A percentile compares a stretch with the other conserved stretches of the same genome.
These are phyloP conservation scores for Amylocystis lapponica DNA, from an alignment of 768 basidiomycete species.

Conservation along the genomic window DNA sequence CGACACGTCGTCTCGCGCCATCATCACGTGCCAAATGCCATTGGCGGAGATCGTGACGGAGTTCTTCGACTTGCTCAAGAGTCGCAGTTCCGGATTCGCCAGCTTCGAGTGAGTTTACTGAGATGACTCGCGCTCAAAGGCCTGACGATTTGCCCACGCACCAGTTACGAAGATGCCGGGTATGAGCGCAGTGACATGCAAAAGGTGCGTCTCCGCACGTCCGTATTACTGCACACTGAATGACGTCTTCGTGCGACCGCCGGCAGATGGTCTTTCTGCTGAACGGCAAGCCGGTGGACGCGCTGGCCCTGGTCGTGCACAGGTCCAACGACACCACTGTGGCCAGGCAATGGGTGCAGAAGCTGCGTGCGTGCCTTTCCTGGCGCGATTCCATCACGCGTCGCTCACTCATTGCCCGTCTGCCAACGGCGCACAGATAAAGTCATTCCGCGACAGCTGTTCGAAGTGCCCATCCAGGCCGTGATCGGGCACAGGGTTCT, in stretches of 20 bases:
- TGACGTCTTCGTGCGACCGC: background rate
- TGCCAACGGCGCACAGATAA: constrained; percentile 47
- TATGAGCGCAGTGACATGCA: constrained; percentile 76
- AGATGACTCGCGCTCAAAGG: background rate
- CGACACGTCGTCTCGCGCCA: constrained; percentile 54
- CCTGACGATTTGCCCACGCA: background rate
- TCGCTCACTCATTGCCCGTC: background rate
- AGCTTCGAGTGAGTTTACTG: constrained; percentile 81
- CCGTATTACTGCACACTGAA: background rate
- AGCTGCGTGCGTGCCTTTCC: constrained; percentile 61
- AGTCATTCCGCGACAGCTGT: constrained; percentile 88
- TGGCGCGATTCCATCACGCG: background rate
- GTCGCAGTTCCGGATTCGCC: constrained; percentile 85
- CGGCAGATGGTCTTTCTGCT: constrained; percentile 83
- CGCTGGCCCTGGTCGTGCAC: constrained; percentile 89
- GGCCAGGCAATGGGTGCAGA: constrained; percentile 84
- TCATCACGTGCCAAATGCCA: constrained; percentile 81
- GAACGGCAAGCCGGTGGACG: constrained; percentile 87
- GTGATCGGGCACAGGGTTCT: constrained; percentile 82
- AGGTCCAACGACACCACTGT: constrained; percentile 68
- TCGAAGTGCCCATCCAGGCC: constrained; percentile 95
- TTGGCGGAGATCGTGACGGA: constrained; percentile 90
- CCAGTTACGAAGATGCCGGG: constrained; percentile 90
- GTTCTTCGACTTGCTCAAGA: constrained; percentile 94
- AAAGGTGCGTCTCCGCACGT: constrained; percentile 48